Percentiles rank a stretch among this genome's conserved stretches.
Evolutionary conservation across 192 early-diverging fungal species (phyloP).

Genomic region (Coemansia erecta): DNA sequence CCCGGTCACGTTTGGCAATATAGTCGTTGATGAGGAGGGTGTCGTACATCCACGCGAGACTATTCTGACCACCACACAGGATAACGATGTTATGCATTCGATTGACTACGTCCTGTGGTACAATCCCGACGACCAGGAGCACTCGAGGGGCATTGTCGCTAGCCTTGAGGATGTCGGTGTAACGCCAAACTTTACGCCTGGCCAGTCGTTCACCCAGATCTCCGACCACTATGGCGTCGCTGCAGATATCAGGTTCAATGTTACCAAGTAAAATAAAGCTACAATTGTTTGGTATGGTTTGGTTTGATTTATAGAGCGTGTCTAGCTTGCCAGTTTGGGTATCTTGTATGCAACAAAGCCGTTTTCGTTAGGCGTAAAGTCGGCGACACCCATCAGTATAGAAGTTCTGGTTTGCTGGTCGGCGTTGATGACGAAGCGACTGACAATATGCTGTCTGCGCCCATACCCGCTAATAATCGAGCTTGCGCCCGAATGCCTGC

Average conservation of each 20-base stretch:
- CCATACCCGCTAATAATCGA: conserved; percentile 29
- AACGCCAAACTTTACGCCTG: conserved; percentile 43
- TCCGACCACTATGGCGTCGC: conserved; percentile 57
- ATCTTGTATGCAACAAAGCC: conserved; percentile 56
- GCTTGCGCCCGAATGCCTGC: conserved; percentile 41
- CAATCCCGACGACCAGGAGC: conserved; percentile 31
- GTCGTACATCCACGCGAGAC: conserved; percentile 57
- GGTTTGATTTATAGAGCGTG: neutral
- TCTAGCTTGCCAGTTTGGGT: conserved; percentile 25
- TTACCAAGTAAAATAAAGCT: conserved; percentile 2
- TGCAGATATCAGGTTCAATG: conserved; percentile 19
- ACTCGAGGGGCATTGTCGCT: conserved; percentile 12
- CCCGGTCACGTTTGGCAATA: conserved; percentile 80
- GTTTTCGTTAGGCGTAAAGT: conserved; percentile 47
- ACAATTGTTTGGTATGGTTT: neutral
- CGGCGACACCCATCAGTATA: conserved; percentile 30
- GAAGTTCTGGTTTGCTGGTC: conserved; percentile 21
- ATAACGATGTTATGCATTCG: conserved; percentile 51
- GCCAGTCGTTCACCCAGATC: conserved; percentile 43
- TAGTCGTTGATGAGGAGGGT: conserved; percentile 51
- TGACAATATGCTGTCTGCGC: conserved; percentile 29
- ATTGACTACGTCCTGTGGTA: conserved; percentile 57
- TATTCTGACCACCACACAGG: conserved; percentile 56
- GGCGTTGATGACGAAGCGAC: conserved; percentile 34
- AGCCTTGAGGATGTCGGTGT: conserved; percentile 39